A percentile compares a stretch with the other conserved stretches of the same genome.
phyloP scores from a whole-genome alignment of 768 basidiomycete genomes.

The Psilocybe subaeruginosa region DNA sequence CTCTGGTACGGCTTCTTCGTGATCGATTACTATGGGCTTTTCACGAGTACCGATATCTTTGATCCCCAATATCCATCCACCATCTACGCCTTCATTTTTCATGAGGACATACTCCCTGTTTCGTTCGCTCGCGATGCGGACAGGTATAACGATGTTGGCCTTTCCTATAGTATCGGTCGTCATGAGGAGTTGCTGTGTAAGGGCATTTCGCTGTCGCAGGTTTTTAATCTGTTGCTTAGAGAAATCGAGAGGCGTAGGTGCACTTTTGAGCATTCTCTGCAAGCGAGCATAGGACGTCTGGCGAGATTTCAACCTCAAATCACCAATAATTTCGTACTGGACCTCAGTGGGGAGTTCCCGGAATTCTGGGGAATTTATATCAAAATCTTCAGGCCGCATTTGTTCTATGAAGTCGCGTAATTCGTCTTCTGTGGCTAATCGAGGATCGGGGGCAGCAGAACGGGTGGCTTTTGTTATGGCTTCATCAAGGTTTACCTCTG shows the following conservation, averaged over 20 bases:
- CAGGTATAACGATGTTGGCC: constrained; percentile 86
- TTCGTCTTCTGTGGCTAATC: constrained; percentile 96
- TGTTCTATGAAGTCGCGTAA: constrained; percentile 92
- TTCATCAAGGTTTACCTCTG: constrained; percentile 75
- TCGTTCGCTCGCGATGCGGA: constrained; percentile 92
- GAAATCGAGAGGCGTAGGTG: constrained; percentile 89
- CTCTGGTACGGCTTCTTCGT: constrained; percentile 44
- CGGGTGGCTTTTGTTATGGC: constrained; percentile 64
- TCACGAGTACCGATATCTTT: constrained; percentile 77
- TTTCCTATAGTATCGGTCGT: constrained; percentile 94
- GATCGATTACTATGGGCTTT: constrained; percentile 88
- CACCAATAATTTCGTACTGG: constrained; percentile 98
- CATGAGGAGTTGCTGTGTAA: constrained; percentile 90
- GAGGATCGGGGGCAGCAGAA: constrained; percentile 75
- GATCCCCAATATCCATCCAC: constrained; percentile 95
- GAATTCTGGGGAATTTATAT: constrained; percentile 88
- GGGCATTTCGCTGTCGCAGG: constrained; percentile 82
- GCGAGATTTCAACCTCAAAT: constrained; percentile 90
- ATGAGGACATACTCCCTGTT: constrained; percentile 95
- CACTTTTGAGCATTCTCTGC: constrained; percentile 83
- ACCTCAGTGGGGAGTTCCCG: constrained; percentile 92
- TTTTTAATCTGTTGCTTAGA: constrained; percentile 95
- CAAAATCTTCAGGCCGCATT: constrained; percentile 95
- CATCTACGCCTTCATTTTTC: constrained; percentile 84
- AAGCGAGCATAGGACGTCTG: constrained; percentile 92